phyloP scores from a whole-genome alignment of 805 yeast genomes.

The Candida suzukii region DNA sequence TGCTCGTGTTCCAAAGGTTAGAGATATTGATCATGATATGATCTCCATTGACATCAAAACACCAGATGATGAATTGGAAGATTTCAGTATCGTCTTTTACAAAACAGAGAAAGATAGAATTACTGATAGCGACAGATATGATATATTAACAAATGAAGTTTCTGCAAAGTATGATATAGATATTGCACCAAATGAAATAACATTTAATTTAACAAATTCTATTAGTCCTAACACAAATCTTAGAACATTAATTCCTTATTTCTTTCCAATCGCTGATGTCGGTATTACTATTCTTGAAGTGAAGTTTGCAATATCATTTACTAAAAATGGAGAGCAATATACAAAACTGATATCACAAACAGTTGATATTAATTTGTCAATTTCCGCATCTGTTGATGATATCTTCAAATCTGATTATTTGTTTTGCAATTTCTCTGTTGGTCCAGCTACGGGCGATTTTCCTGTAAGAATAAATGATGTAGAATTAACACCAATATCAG shows the following conservation, averaged over 20 bases:
- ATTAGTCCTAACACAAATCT: slow-evolving; percentile 6
- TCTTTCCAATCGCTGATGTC: slow-evolving; percentile 25
- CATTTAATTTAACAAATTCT: neutral
- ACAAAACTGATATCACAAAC: slow-evolving; percentile 12
- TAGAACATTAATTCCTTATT: slow-evolving; percentile 21
- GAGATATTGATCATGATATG: slow-evolving; percentile 22
- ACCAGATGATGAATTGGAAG: slow-evolving; percentile 12
- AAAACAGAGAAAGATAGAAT: slow-evolving; percentile 24
- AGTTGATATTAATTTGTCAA: slow-evolving; percentile 47
- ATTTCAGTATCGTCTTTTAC: slow-evolving; percentile 12
- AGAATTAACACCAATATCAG: slow-evolving; percentile 21
- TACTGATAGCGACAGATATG: slow-evolving; percentile 11
- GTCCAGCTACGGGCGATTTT: slow-evolving; percentile 40
- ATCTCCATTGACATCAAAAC: slow-evolving; percentile 12
- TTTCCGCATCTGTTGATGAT: slow-evolving; percentile 79
- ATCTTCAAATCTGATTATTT: slow-evolving; percentile 51
- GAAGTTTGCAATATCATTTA: slow-evolving; percentile 14
- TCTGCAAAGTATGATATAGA: neutral
- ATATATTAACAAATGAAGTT: neutral
- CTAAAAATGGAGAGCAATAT: slow-evolving; percentile 12
- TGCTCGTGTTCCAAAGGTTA: slow-evolving; percentile 13
- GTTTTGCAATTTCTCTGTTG: slow-evolving; percentile 63
- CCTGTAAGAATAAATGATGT: slow-evolving; percentile 52
- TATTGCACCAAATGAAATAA: neutral
- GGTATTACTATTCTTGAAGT: slow-evolving; percentile 21